Evolutionary conservation across 208 protist genomes (phyloP), one percentile per base, ranked within the genome.

Genomic region (Wallacemonas sp.): DNA sequence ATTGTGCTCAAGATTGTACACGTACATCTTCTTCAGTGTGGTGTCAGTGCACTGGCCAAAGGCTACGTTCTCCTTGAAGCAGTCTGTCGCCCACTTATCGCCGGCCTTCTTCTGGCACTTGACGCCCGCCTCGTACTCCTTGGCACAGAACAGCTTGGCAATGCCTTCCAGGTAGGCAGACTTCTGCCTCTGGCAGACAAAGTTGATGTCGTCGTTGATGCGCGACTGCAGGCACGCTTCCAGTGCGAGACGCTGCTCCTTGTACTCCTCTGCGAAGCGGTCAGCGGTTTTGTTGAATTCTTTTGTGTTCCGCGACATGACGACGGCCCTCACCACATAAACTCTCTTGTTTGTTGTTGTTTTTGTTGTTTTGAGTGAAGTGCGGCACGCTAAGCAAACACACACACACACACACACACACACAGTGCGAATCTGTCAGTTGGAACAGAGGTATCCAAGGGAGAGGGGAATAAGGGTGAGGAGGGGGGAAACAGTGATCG

Each of bases 151-250:
- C 19, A 82, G 53, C 36, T 81, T 57, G 0, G 88, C 84, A 29
- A 94, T 81, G 19, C 85, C 88, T 38, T 88, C 71, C 19, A 94
- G 68, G 63, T 94, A 94, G 4, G 69, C 80, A 1, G 76, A 79
- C 61, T 90, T 91, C 53, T 92, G 83, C 33, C 68, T 67, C 66
- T 94, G 82, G 24, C 88, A 94, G 19, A 91, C 85, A 75, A 90
- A 92, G 64, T 94, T 94, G 60, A 94, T 89, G 50, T 94, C 88
- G 44, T 90, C 83, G 66, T 94, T 94, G 46, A 94, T 79, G 53
- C 81, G 79, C 1, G 76, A 82, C 65, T 91, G 73, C 39, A 94
- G 45, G 33, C 88, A 94, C 45, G 68, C 50, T 66, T 94, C 85
- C 32, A 94, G 73, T 1, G 76, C 83, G 2, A 69, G 33, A 8